phyloP scores from a whole-genome alignment of 2,329 filamentous ascomycete species.

The Aspergillus novoparasiticus region DNA sequence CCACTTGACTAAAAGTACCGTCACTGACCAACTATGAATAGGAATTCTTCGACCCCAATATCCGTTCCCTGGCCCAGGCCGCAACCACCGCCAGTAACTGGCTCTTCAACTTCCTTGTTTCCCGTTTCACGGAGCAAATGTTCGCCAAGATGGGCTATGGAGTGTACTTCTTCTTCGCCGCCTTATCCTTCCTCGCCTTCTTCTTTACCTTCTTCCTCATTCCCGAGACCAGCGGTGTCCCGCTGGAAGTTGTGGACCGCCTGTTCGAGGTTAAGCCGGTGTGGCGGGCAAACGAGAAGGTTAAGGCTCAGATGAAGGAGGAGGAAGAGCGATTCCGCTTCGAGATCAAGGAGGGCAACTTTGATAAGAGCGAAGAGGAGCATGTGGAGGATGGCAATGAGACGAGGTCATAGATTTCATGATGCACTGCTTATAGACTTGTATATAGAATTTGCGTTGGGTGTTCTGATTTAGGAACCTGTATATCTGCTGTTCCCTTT shows the following conservation, averaged over 20 bases:
- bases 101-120: constrained; percentile 41
- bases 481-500: background rate
- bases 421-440: constrained; percentile 1
- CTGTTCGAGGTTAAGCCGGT: constrained; percentile 54
- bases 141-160: constrained; percentile 55
- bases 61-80: constrained; percentile 70
- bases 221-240: constrained; percentile 68
- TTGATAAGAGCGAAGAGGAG: constrained; percentile 18
- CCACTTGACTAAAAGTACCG: background rate
- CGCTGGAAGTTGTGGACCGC: constrained; percentile 66
- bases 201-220: constrained; percentile 65
- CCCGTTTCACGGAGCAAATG: constrained; percentile 45
- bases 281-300: constrained; percentile 32
- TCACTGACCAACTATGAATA: constrained; percentile 19
- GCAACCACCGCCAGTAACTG: constrained; percentile 54
- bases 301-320: constrained; percentile 36
- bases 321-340: constrained; percentile 41
- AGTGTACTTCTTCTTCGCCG: constrained; percentile 70
- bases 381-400: constrained; percentile 48
- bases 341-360: constrained; percentile 29
- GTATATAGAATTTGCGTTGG: background rate
- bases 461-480: background rate
- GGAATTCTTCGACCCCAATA: constrained; percentile 73
- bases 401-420: background rate
- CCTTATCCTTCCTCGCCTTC: constrained; percentile 60